These are phyloP conservation scores for Paxillus involutus DNA, from an alignment of 768 basidiomycete genomes.

Conservation along the genomic window DNA sequence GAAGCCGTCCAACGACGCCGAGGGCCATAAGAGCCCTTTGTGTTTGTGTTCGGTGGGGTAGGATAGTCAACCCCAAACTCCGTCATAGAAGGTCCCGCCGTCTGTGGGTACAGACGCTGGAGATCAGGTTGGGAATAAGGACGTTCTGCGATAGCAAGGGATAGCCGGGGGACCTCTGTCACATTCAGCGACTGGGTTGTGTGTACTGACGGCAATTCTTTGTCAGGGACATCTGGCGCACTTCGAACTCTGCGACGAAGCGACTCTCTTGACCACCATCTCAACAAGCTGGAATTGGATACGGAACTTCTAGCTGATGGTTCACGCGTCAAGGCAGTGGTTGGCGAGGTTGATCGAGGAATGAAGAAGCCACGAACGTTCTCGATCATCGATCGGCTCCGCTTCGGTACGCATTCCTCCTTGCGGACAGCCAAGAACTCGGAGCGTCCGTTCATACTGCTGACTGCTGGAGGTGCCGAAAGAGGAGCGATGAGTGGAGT, in stretches of 20 bases:
- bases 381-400: conserved; percentile 56
- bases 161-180: conserved; percentile 8
- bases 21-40: conserved; percentile 14
- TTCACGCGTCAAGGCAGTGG: conserved; percentile 28
- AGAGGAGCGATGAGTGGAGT: conserved; percentile 20
- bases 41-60: conserved; percentile 9
- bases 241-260: conserved; percentile 54
- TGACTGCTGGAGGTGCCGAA: conserved; percentile 10
- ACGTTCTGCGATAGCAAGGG: conserved; percentile 13
- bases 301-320: conserved; percentile 27
- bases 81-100: conserved; percentile 8
- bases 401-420: conserved; percentile 36
- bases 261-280: conserved; percentile 50
- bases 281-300: conserved; percentile 35
- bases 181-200: conserved; percentile 27
- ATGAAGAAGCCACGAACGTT: conserved; percentile 63
- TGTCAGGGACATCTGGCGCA: conserved; percentile 43
- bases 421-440: conserved; percentile 26
- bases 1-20: conserved; percentile 23
- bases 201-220: conserved; percentile 23
- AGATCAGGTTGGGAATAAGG: conserved; percentile 34
- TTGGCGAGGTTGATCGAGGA: conserved; percentile 44
- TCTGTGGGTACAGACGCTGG: conserved; percentile 19
- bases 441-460: conserved; percentile 20
- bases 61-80: conserved; percentile 24